phyloP scores from a whole-genome alignment of 306 rosid genomes.

The Abrus precatorius region DNA sequence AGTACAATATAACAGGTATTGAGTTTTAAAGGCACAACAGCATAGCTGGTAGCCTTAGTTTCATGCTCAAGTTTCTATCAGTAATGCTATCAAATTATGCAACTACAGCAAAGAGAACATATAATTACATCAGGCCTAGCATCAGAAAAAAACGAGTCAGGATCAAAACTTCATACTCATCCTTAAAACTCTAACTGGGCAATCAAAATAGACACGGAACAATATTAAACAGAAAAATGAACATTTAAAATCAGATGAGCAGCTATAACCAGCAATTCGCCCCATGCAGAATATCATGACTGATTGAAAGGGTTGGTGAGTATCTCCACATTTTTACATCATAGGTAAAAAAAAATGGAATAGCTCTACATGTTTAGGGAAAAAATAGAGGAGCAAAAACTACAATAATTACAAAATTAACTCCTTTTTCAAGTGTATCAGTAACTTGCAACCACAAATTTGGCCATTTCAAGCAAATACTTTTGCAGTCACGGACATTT shows the following conservation, averaged over 20 bases:
- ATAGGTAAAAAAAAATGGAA: not conserved
- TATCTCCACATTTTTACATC: not conserved
- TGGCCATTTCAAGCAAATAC: not conserved
- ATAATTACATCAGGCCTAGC: constrained; percentile 10
- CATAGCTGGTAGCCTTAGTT: not conserved
- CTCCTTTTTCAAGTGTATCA: not conserved
- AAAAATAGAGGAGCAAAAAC: not conserved
- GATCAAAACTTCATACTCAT: not conserved
- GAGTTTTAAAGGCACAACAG: constrained; percentile 13
- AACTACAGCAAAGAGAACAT: not conserved
- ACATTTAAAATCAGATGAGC: constrained; percentile 14
- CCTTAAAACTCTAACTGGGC: not conserved
- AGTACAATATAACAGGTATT: not conserved
- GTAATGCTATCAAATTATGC: constrained; percentile 19
- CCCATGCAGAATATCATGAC: constrained; percentile 6
- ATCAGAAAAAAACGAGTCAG: not conserved
- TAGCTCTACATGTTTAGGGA: not conserved
- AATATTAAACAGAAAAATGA: not conserved
- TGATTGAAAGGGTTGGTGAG: not conserved
- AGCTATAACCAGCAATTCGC: constrained; percentile 5
- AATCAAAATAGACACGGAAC: not conserved
- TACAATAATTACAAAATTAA: not conserved
- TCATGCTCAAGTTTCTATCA: not conserved
- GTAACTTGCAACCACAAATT: not conserved
- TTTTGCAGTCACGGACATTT: not conserved